Evolutionary conservation across 306 rosid genomes (phyloP), one percentile per base, ranked within the genome.

Genomic region (Arachis stenosperma): DNA sequence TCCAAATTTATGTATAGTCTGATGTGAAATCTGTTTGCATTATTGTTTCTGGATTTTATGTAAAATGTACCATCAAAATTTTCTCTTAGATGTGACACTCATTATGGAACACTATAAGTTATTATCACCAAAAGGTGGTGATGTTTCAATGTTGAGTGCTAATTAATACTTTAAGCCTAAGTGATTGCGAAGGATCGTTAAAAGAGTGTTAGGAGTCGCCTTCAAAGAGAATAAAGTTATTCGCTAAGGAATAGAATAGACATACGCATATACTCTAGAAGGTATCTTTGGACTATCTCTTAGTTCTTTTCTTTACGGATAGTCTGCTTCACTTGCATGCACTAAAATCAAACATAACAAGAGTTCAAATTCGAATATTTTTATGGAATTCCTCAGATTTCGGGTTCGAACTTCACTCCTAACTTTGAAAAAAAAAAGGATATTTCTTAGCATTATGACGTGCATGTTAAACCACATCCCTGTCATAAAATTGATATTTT

Each of bases 281-380:
- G 27, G 77, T 44, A 59, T 73, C 29, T 39, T 66, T 77, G 84
- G 80, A 80, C 73, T 64, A 69, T 66, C 55, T 53, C 15, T 3
- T 43, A 30, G 60, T 9, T 42, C 14, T 78, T 78, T 77, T 60
- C 83, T 70, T 14, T 54, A 8, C 47, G 76, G 71, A 70, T 55
- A 57, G 66, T 70, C 66, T 40, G 75, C 41, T 33, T 33, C 69
- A 11, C 8, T 76, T 79, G 41, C 47, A 67, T 41, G 57, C 65
- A 71, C 71, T 46, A 69, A 77, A 55, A 44, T 46, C 37, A 33
- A 4, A 33, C 37, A 29, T 52, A 44, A 44, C 17, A 22, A 70
- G 3, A 13, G 1, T 22, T 74, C 71, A 51, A 59, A 63, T 17
- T 37, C 42, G n/a, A 0, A 51, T 17, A 65, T 12, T 58, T 58